Percentiles rank a stretch among this genome's conserved stretches.
Conservation (phyloP, 164 flowering plant species). For the Aristolochia fimbriata region DNA sequence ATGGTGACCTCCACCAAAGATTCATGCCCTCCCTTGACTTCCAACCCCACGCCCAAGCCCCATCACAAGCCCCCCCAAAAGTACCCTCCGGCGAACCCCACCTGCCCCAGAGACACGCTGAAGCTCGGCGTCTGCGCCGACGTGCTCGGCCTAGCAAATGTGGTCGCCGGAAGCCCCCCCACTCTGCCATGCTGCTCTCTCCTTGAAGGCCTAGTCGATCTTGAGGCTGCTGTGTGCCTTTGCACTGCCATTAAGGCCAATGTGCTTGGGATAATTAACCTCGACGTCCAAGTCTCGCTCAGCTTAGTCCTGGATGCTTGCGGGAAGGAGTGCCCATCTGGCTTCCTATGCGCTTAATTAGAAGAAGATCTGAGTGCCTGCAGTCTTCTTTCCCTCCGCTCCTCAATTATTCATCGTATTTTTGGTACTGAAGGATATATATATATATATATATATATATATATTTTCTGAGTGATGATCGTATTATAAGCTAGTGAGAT, state of each 20-base stretch:
- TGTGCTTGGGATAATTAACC: slow-evolving; percentile 34
- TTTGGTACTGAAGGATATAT: too few species aligned
- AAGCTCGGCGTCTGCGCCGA: slow-evolving; percentile 50
- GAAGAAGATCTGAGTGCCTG: too few species aligned
- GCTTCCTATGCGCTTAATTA: slow-evolving; percentile 32
- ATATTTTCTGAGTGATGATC: too few species aligned
- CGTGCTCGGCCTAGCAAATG: slow-evolving; percentile 26
- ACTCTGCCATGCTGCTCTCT: slow-evolving; percentile 39
- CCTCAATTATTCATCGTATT: too few species aligned
- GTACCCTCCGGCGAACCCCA: slow-evolving; percentile 15
- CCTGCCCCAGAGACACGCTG: slow-evolving; percentile 49
- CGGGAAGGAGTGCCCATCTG: slow-evolving; percentile 29
- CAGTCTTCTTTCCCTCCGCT: too few species aligned
- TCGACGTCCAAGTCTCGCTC: slow-evolving; percentile 37
- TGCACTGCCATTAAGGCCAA: slow-evolving; percentile 57
- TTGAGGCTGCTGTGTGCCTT: slow-evolving; percentile 49
- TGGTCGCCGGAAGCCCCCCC: slow-evolving; percentile 26
- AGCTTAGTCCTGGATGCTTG: slow-evolving; percentile 37
- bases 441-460: too few species aligned
- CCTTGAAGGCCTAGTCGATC: slow-evolving; percentile 37
- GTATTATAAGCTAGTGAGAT: too few species aligned
- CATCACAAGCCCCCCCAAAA: slow-evolving; percentile 10
- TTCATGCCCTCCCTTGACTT: slow-evolving; percentile 28
- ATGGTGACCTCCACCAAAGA: slow-evolving; percentile 30
- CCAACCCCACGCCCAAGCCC: slow-evolving; percentile 8